Conservation (phyloP, 345 rosid species). For the Gossypium thurberi region DNA sequence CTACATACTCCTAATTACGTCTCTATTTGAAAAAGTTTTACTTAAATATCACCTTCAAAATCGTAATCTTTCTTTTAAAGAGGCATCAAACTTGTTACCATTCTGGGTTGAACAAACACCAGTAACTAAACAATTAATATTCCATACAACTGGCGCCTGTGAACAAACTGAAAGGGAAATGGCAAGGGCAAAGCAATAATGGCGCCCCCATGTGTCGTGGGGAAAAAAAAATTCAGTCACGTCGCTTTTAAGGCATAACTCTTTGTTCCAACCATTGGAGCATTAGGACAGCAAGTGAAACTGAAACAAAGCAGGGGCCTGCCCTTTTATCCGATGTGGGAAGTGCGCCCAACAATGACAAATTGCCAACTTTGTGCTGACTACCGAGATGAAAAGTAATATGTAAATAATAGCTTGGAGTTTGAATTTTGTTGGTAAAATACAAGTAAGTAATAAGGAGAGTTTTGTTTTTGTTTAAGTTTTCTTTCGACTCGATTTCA, state of each 20-base stretch:
- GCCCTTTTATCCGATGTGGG: constrained; percentile 22
- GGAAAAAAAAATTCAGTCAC: constrained; percentile 22
- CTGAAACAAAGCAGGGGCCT: constrained; percentile 8
- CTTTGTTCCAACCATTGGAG: constrained; percentile 9
- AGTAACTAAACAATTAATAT: not conserved
- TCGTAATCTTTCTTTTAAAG: no score
- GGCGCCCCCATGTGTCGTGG: constrained; percentile 26
- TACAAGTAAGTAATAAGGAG: no score
- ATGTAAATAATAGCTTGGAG: not conserved
- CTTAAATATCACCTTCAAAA: no score
- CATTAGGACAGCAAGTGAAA: constrained; percentile 10
- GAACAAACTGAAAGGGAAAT: constrained; percentile 26
- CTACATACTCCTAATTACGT: no score
- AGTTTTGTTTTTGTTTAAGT: no score
- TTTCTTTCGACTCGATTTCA: no score
- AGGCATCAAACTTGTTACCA: not conserved
- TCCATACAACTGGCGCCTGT: not conserved
- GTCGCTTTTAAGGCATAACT: constrained; percentile 30
- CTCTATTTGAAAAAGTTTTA: no score
- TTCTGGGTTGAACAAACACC: not conserved
- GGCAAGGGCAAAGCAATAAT: constrained; percentile 28
- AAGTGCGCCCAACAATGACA: not conserved
- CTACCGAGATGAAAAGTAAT: not conserved
- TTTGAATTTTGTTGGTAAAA: no score
- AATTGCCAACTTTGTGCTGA: not conserved